phyloP scores from a whole-genome alignment of 495 filamentous ascomycete species.

The Penicillium ochrochloron region DNA sequence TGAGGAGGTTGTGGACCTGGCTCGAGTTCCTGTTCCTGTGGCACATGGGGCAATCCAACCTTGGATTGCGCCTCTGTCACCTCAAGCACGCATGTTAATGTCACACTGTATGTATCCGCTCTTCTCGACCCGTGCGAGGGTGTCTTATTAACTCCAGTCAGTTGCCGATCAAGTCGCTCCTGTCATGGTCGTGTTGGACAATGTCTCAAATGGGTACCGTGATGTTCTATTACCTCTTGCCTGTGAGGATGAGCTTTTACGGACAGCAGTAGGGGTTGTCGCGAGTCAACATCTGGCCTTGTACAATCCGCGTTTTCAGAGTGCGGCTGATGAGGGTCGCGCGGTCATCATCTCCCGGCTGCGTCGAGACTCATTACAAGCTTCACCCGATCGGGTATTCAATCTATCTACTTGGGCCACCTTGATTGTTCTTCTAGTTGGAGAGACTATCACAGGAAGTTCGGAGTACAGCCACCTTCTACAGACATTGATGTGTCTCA shows the following conservation, averaged over 20 bases:
- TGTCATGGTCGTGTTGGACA: conserved; percentile 45
- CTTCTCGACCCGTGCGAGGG: background rate
- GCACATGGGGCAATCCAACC: conserved; percentile 1
- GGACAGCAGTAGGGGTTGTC: conserved; percentile 77
- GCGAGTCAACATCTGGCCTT: conserved; percentile 67
- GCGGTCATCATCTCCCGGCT: conserved; percentile 26
- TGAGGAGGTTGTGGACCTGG: background rate
- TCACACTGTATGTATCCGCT: conserved; percentile 19
- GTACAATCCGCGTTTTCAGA: conserved; percentile 12
- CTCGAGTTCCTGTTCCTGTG: background rate
- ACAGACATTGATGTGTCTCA: conserved; percentile 21
- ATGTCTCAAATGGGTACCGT: conserved; percentile 73
- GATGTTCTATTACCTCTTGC: conserved; percentile 77
- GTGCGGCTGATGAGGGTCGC: conserved; percentile 19
- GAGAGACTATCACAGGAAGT: conserved; percentile 32
- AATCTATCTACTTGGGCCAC: conserved; percentile 29
- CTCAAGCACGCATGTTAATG: conserved; percentile 19
- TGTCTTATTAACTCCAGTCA: background rate
- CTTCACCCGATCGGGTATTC: conserved; percentile 24
- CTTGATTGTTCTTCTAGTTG: conserved; percentile 29
- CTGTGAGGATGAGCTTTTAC: conserved; percentile 69
- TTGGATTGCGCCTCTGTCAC: conserved; percentile 23
- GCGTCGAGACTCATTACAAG: conserved; percentile 20
- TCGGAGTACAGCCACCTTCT: conserved; percentile 27
- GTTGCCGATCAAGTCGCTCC: conserved; percentile 28